These are phyloP conservation scores for Senna siamea DNA, from an alignment of 306 rosid species.

Conservation along the genomic window DNA sequence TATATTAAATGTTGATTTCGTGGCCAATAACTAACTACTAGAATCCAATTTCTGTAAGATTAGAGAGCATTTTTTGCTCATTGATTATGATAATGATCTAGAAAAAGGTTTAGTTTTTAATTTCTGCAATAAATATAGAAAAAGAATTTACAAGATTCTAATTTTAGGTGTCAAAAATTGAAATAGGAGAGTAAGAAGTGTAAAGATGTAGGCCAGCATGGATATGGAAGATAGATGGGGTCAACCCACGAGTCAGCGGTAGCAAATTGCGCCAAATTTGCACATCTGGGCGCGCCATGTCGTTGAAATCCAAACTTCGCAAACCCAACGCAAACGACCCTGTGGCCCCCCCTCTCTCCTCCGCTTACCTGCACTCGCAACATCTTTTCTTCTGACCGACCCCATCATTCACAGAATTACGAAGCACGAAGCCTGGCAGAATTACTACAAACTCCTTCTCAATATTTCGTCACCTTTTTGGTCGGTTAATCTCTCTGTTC, in stretches of 20 bases:
- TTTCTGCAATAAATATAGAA: background rate
- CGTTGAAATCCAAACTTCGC: background rate
- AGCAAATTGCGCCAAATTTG: background rate
- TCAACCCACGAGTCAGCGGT: background rate
- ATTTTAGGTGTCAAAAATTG: background rate
- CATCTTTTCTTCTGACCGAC: background rate
- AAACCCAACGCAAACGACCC: too few species aligned
- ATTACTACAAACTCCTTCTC: background rate
- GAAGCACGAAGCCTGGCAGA: conserved; percentile 18
- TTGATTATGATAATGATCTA: too few species aligned
- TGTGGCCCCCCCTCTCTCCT: background rate
- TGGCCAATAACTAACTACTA: too few species aligned
- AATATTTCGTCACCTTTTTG: conserved; percentile 22
- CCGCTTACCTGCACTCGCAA: background rate
- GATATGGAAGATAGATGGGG: too few species aligned
- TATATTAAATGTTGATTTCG: too few species aligned
- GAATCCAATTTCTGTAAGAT: too few species aligned
- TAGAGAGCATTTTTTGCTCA: too few species aligned
- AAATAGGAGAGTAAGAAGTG: background rate
- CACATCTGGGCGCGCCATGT: background rate
- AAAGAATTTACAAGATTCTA: background rate
- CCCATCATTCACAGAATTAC: conserved; percentile 2
- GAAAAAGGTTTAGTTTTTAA: background rate
- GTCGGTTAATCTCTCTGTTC: background rate
- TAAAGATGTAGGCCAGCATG: too few species aligned